Percentiles rank a stretch among this genome's conserved stretches.
Evolutionary conservation across 2,329 filamentous ascomycete genomes (phyloP).

Genomic region (Arthrobotrys sinensis): DNA sequence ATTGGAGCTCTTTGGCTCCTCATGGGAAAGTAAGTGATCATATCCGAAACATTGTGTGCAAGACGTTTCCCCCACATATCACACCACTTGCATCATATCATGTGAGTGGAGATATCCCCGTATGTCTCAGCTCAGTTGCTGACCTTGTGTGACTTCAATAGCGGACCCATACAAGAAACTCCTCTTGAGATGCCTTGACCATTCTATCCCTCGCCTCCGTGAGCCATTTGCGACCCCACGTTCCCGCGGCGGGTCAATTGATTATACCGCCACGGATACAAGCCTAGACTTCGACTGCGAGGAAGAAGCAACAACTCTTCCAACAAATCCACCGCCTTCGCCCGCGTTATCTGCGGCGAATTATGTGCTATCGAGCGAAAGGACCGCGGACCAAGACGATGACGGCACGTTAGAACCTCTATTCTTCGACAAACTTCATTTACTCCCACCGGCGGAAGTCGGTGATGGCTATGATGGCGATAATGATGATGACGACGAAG

Average conservation of each 20-base stretch:
- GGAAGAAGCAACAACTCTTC: slow-evolving; percentile 40
- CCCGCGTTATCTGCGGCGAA: slow-evolving; percentile 39
- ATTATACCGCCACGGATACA: slow-evolving; percentile 28
- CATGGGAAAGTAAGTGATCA: slow-evolving; percentile 60
- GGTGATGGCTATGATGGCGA: slow-evolving; percentile 40
- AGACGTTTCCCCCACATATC: slow-evolving; percentile 20
- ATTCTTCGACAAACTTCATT: slow-evolving; percentile 35
- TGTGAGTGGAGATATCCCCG: slow-evolving; percentile 19
- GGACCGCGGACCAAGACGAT: slow-evolving; percentile 11
- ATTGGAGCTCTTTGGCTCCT: slow-evolving; percentile 55
- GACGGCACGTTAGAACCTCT: slow-evolving; percentile 20
- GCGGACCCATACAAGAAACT: slow-evolving; percentile 61
- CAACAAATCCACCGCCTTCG: slow-evolving; percentile 59
- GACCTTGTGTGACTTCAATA: slow-evolving; percentile 26
- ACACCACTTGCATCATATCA: slow-evolving; percentile 29
- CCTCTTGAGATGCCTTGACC: slow-evolving; percentile 55
- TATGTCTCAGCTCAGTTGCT: slow-evolving; percentile 29
- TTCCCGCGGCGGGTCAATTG: slow-evolving; percentile 47
- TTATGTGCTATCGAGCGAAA: slow-evolving; percentile 19
- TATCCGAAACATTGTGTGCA: neutral
- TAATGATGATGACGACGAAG: slow-evolving; percentile 22
- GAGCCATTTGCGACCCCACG: slow-evolving; percentile 42
- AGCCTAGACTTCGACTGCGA: slow-evolving; percentile 34
- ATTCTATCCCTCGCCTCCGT: slow-evolving; percentile 51
- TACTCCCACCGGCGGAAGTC: slow-evolving; percentile 36